Percentiles rank a stretch among this genome's conserved stretches.
These are phyloP conservation scores for Arctostaphylos glauca DNA, from an alignment of 148 eudicot species.

Conservation along the genomic window DNA sequence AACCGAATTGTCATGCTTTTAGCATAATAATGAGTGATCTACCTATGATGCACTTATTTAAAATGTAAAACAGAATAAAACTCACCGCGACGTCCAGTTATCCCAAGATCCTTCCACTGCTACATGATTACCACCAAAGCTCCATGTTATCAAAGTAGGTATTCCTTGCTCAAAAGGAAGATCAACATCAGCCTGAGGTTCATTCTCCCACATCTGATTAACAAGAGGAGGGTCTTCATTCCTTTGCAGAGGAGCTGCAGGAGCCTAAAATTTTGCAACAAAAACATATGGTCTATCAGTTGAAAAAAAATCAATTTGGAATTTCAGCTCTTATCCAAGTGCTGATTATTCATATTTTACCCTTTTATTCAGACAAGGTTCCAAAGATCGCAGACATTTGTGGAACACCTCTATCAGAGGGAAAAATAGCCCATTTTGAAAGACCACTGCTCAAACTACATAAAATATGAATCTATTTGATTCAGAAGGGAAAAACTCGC, in stretches of 20 bases:
- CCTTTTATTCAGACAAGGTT: background rate
- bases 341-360: background rate
- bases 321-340: background rate
- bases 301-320: background rate
- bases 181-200: conserved; percentile 37
- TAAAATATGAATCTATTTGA: background rate
- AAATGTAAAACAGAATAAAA: background rate
- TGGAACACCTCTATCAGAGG: background rate
- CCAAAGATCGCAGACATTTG: background rate
- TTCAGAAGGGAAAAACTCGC: background rate
- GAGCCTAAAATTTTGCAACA: conserved; percentile 46
- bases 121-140: conserved; percentile 72
- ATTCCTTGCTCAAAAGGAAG: conserved; percentile 56
- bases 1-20: background rate
- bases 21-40: background rate
- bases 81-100: conserved; percentile 74
- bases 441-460: background rate
- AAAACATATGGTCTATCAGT: background rate
- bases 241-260: conserved; percentile 61
- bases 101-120: conserved; percentile 96
- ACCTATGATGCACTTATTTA: background rate
- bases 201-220: conserved; percentile 42
- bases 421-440: background rate
- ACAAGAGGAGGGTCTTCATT: conserved; percentile 35
- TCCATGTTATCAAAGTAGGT: conserved; percentile 80